phyloP scores from a whole-genome alignment of 768 basidiomycete genomes.

The Favolaschia claudopus region DNA sequence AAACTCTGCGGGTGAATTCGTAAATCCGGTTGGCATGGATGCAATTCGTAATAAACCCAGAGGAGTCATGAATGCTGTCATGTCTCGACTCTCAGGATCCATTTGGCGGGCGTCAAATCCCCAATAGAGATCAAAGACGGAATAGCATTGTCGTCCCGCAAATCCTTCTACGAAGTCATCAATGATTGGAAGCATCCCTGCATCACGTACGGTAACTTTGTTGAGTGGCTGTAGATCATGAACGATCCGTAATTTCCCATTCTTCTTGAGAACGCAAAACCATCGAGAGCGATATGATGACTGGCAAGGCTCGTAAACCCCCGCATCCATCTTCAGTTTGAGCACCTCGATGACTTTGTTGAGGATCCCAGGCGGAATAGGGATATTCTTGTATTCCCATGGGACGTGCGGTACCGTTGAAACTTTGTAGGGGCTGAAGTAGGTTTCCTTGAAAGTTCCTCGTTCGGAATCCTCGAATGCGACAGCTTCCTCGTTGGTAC shows the following conservation, averaged over 20 bases:
- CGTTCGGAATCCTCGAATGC: conserved; percentile 22
- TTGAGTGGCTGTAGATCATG: conserved; percentile 23
- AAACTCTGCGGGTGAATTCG: conserved; percentile 30
- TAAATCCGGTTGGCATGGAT: conserved; percentile 25
- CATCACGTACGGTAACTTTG: conserved; percentile 16
- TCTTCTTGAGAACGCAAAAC: conserved; percentile 25
- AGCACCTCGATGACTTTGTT: conserved; percentile 14
- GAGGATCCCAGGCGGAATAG: conserved; percentile 36
- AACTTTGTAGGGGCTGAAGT: conserved; percentile 30
- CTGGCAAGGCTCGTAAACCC: conserved; percentile 16
- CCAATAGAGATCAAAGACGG: conserved; percentile 18
- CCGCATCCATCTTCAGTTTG: conserved; percentile 13
- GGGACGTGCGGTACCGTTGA: conserved; percentile 23
- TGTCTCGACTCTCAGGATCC: conserved; percentile 15
- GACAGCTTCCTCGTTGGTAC: background rate
- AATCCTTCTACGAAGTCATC: conserved; percentile 29
- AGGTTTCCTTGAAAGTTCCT: conserved; percentile 32
- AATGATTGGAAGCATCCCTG: conserved; percentile 8
- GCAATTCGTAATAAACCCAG: conserved; percentile 14
- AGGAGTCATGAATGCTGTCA: conserved; percentile 22
- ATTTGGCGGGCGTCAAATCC: conserved; percentile 25
- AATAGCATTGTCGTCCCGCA: conserved; percentile 19
- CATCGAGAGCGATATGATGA: conserved; percentile 18
- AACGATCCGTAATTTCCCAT: conserved; percentile 23
- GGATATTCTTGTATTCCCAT: conserved; percentile 30